These are phyloP conservation scores for Tricholoma saponaceum DNA, from an alignment of 768 basidiomycete species.

Conservation along the genomic window DNA sequence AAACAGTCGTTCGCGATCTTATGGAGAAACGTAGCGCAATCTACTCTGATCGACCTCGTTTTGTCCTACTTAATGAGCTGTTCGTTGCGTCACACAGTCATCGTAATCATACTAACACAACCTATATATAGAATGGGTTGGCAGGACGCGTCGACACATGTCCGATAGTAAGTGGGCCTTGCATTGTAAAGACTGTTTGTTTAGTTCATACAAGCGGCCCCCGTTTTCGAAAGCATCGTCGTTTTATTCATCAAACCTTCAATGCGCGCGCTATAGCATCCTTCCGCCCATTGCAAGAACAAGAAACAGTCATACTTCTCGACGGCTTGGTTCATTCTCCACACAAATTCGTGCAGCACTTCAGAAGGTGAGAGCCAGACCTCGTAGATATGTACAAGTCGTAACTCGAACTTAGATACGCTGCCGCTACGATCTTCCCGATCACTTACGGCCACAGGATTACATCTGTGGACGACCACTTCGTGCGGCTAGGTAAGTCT, in stretches of 20 bases:
- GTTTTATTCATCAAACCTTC: conserved; percentile 46
- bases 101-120: neutral
- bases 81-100: conserved; percentile 20
- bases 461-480: conserved; percentile 37
- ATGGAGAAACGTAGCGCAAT: conserved; percentile 52
- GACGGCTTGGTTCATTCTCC: conserved; percentile 35
- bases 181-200: neutral
- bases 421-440: conserved; percentile 43
- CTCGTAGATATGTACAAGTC: neutral
- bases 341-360: conserved; percentile 35
- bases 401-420: conserved; percentile 28
- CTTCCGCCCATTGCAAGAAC: conserved; percentile 39
- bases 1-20: conserved; percentile 40
- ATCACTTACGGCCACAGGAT: conserved; percentile 47
- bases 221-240: conserved; percentile 49
- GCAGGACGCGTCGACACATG: conserved; percentile 42
- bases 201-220: conserved; percentile 31
- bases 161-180: conserved; percentile 36
- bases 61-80: conserved; percentile 46
- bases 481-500: conserved; percentile 37
- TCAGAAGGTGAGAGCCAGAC: conserved; percentile 31
- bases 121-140: conserved; percentile 40
- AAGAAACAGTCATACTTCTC: conserved; percentile 38
- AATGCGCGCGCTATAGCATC: conserved; percentile 36
- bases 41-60: conserved; percentile 49